A percentile compares a stretch with the other conserved stretches of the same genome.
phyloP scores from a whole-genome alignment of 73 alveolate genomes.

The Uronychia binucleata region DNA sequence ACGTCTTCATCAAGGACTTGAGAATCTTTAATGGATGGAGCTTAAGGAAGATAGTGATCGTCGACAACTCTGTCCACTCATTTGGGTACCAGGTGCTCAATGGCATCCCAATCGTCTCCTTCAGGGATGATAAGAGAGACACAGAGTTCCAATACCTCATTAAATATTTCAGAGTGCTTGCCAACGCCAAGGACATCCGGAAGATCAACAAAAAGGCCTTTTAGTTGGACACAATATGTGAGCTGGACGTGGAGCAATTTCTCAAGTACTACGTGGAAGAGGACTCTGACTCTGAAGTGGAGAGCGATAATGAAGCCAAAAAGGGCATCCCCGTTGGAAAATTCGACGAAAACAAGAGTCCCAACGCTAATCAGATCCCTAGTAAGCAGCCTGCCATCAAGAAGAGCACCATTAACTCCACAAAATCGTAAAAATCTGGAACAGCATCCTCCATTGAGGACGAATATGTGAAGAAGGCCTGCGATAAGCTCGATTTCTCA shows the following conservation, averaged over 20 bases:
- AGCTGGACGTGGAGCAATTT: neutral
- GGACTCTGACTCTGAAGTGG: neutral
- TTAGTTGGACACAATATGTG: neutral
- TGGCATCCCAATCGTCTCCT: slow-evolving; percentile 67
- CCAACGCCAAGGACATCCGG: slow-evolving; percentile 41
- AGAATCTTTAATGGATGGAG: slow-evolving; percentile 38
- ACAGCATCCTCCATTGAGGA: neutral
- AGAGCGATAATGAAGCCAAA: too few relatives aligned
- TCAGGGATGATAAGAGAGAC: slow-evolving; percentile 54
- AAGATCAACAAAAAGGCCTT: slow-evolving; percentile 1
- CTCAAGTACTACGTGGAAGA: neutral
- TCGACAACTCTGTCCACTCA: slow-evolving; percentile 52
- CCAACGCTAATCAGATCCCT: too few relatives aligned
- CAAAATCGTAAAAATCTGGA: too few relatives aligned
- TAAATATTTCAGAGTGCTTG: slow-evolving; percentile 8
- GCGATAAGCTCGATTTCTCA: neutral
- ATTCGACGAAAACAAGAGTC: too few relatives aligned
- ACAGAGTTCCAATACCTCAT: slow-evolving; percentile 28
- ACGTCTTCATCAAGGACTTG: slow-evolving; percentile 50
- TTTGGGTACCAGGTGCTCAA: slow-evolving; percentile 53
- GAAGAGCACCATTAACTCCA: too few relatives aligned
- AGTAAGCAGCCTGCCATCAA: too few relatives aligned
- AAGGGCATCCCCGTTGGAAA: too few relatives aligned
- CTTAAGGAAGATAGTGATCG: slow-evolving; percentile 42
- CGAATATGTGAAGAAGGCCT: neutral